These are phyloP conservation scores for Letharia columbiana DNA, from an alignment of 495 filamentous ascomycete species.

Conservation along the genomic window DNA sequence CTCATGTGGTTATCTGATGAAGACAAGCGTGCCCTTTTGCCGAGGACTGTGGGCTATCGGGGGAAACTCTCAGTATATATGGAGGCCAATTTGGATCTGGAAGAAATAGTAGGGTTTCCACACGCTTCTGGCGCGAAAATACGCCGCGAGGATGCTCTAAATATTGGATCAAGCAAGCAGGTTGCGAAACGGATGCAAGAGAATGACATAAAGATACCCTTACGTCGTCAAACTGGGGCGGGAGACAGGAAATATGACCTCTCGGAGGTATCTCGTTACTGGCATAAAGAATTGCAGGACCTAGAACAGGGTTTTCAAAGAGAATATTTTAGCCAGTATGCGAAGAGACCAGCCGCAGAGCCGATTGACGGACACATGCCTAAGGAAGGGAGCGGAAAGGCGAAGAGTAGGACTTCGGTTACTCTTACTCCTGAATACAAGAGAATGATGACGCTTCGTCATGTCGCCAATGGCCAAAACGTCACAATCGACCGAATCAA, in stretches of 20 bases:
- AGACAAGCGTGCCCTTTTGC: constrained; percentile 43
- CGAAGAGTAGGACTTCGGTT: constrained; percentile 16
- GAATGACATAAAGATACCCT: constrained; percentile 32
- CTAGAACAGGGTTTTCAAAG: constrained; percentile 21
- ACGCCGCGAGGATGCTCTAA: constrained; percentile 30
- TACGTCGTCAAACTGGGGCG: constrained; percentile 29
- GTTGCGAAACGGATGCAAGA: constrained; percentile 34
- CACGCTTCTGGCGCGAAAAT: constrained; percentile 15
- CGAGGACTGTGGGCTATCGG: constrained; percentile 44
- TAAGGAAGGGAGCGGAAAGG: constrained; percentile 12
- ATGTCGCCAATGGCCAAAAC: constrained; percentile 30
- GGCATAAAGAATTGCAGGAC: constrained; percentile 25
- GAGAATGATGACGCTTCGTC: neutral
- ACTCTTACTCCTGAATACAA: constrained; percentile 23
- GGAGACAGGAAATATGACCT: constrained; percentile 21
- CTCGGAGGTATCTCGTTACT: constrained; percentile 18
- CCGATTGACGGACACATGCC: neutral
- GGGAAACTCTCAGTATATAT: constrained; percentile 45
- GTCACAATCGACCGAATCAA: constrained; percentile 26
- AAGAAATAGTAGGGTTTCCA: constrained; percentile 38
- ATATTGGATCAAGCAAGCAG: constrained; percentile 30
- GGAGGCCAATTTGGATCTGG: constrained; percentile 45
- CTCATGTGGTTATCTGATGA: constrained; percentile 49
- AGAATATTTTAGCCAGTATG: constrained; percentile 17
- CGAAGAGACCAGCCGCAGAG: constrained; percentile 5